Conservation (phyloP, 768 basidiomycete species). For the Sporobolomyces phaffii region DNA sequence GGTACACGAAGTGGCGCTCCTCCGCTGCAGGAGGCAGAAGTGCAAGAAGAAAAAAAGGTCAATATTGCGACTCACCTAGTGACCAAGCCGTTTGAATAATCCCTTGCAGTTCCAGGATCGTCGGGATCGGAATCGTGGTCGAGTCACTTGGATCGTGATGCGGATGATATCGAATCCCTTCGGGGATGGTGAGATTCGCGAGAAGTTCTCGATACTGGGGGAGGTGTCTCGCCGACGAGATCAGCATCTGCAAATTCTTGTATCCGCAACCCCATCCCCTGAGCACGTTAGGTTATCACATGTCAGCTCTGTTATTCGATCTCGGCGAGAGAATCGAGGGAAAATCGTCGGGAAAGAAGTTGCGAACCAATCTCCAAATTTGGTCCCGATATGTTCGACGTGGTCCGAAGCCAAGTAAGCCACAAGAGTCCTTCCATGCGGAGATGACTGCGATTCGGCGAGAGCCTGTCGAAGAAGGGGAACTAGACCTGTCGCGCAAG, state of each 20-base stretch:
- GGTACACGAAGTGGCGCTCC: no score
- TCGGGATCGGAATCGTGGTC: constrained; percentile 20
- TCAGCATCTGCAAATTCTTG: constrained; percentile 38
- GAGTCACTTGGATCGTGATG: not conserved
- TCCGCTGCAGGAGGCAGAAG: no score
- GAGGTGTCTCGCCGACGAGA: constrained; percentile 32
- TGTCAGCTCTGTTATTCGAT: no score
- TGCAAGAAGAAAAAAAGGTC: not conserved
- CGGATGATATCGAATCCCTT: not conserved
- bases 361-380: constrained; percentile 30
- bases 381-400: constrained; percentile 26
- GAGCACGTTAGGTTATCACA: no score
- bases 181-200: not conserved
- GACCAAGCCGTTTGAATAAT: constrained; percentile 38
- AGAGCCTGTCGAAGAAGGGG: not conserved
- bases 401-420: constrained; percentile 14
- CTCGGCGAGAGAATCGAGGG: not conserved
- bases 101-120: constrained; percentile 36
- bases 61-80: not conserved
- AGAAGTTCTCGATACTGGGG: not conserved
- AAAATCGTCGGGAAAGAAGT: not conserved
- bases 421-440: constrained; percentile 4
- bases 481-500: constrained; percentile 17
- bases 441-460: not conserved
- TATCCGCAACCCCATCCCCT: constrained; percentile 28